Evolutionary conservation across 2,329 filamentous ascomycete genomes (phyloP), one percentile per base, ranked within the genome.

Genomic region (Helotiales sp.): DNA sequence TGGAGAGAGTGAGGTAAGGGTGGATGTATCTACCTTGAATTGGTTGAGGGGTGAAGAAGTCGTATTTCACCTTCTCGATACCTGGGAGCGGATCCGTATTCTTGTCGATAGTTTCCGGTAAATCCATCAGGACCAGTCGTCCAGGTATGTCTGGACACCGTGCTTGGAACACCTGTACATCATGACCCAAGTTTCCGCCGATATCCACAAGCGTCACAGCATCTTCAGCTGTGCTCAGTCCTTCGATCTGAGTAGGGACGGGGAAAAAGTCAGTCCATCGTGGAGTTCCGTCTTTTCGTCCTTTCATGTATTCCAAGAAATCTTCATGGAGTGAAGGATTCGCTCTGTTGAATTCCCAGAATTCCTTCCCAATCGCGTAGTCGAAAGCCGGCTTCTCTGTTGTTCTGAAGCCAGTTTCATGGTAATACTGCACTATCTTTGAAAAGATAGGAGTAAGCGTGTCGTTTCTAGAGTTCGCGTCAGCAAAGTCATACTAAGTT

Each of bases 71-170:
- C 49, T 63, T 65, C 33, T 69, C 65, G 19, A 69, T 64, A 9
- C 61, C 62, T 0, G 64, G 64, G 12, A 69, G 60, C 19, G 66
- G 59, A 25, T 47, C 34, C 3, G 54, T 57, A 5, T 69, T 57
- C 3, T 57, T 48, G 13, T 61, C 62, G 24, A 71, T 50, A 1
- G 71, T 69, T 40, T 63, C 57, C 5, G 64, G 55, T 24, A 62
- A 61, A 51, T 70, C 68, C 55, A 71, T 68, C 2, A 71, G 55
- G 49, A 71, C 64, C 54, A 70, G 42, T 40, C 67, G 67, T 12
- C 48, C 60, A 1, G 51, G 55, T 51, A 65, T 62, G 1, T 54
- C 55, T 22, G 44, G 57, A 9, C 53, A 53, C 15, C 59, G 54
- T 33, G 56, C 30, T 24, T 60, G 59, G 19, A 65, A 62, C n/a